Conservation (phyloP, 228 moss, liverwort and hornwort species). For the Sphagnum magellanicum region DNA sequence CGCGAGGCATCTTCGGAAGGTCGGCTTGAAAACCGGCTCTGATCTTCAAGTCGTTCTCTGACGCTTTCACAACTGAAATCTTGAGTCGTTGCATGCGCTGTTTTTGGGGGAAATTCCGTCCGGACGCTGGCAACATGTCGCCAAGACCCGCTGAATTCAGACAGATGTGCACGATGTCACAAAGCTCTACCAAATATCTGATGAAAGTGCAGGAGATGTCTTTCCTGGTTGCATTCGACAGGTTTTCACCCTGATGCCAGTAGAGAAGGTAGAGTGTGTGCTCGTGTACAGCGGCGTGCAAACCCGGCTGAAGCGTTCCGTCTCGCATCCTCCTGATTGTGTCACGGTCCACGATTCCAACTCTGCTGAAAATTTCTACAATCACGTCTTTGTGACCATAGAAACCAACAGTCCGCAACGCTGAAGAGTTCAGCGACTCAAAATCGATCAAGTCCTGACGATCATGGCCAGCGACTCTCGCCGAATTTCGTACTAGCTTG, state of each 20-base stretch:
- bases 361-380: slow-evolving; percentile 8
- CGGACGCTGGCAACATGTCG: neutral
- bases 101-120: slow-evolving; percentile 4
- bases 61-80: slow-evolving; percentile 22
- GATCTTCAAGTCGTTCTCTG: slow-evolving; percentile 14
- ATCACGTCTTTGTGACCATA: slow-evolving; percentile 26
- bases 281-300: slow-evolving; percentile 4
- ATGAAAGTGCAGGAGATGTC: slow-evolving; percentile 27
- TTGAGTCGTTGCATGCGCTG: slow-evolving; percentile 21
- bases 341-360: neutral
- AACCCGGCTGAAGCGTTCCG: slow-evolving; percentile 9
- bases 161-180: slow-evolving; percentile 18
- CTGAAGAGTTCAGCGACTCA: slow-evolving; percentile 1
- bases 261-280: slow-evolving; percentile 11
- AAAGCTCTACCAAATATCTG: slow-evolving; percentile 17
- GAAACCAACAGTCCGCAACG: slow-evolving; percentile 12
- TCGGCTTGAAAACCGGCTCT: neutral
- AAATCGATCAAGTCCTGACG: slow-evolving; percentile 4
- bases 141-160: slow-evolving; percentile 13
- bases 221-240: slow-evolving; percentile 16
- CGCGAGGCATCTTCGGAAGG: neutral
- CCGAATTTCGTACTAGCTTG: neutral
- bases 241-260: slow-evolving; percentile 13
- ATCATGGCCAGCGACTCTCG: slow-evolving; percentile 4
- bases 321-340: neutral